These are phyloP conservation scores for Salisapilia sapeloensis DNA, from an alignment of 352 stramenopile genomes.

Conservation along the genomic window DNA sequence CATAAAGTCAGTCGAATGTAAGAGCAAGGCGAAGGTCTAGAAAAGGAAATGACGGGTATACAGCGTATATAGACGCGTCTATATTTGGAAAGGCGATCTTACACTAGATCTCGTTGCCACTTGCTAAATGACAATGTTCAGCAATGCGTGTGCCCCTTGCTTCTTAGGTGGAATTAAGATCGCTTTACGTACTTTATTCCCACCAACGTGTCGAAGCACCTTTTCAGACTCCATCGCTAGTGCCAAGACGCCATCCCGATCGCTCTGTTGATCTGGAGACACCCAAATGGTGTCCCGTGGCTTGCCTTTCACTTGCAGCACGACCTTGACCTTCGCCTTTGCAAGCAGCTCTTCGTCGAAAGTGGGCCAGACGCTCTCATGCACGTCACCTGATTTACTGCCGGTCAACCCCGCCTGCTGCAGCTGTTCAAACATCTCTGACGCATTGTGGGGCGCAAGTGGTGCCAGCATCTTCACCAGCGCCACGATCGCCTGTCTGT, in stretches of 20 bases:
- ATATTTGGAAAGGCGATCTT: too few relatives aligned
- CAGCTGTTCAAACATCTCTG: slow-evolving; percentile 61
- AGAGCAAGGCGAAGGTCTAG: too few relatives aligned
- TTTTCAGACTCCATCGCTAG: slow-evolving; percentile 29
- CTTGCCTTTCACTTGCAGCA: slow-evolving; percentile 70
- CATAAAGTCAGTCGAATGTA: too few relatives aligned
- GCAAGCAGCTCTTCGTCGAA: slow-evolving; percentile 41
- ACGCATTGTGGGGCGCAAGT: slow-evolving; percentile 57
- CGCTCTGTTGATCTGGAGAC: slow-evolving; percentile 16
- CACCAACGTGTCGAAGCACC: slow-evolving; percentile 54
- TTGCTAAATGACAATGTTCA: slow-evolving; percentile 85
- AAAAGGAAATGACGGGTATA: too few relatives aligned
- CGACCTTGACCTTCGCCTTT: slow-evolving; percentile 58
- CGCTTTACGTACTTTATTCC: slow-evolving; percentile 42
- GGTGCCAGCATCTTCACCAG: slow-evolving; percentile 68
- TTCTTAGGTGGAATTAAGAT: slow-evolving; percentile 74
- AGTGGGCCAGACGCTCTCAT: slow-evolving; percentile 34
- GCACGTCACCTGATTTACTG: slow-evolving; percentile 13
- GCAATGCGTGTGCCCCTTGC: slow-evolving; percentile 43
- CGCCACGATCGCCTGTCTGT: slow-evolving; percentile 26
- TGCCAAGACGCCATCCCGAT: slow-evolving; percentile 43
- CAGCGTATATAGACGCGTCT: too few relatives aligned
- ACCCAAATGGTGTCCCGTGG: slow-evolving; percentile 55
- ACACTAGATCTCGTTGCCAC: too few relatives aligned
- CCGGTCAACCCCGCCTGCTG: slow-evolving; percentile 7